phyloP scores from a whole-genome alignment of 495 filamentous ascomycete genomes.

The Podospora pseudocomata region DNA sequence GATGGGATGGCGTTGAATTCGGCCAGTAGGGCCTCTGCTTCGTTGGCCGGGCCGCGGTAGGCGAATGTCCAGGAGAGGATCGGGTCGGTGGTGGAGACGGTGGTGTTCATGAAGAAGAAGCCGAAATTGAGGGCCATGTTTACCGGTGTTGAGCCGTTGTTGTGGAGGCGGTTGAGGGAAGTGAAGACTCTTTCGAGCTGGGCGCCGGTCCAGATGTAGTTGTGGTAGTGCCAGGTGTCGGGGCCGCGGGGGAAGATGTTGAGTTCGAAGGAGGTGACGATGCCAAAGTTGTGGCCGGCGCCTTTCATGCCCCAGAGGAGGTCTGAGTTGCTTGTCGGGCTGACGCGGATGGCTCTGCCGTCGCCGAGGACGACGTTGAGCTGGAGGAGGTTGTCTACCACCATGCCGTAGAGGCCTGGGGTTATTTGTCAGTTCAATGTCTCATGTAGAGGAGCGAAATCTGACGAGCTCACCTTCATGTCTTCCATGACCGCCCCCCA shows the following conservation, averaged over 20 bases:
- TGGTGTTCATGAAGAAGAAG: conserved; percentile 35
- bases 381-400: conserved; percentile 47
- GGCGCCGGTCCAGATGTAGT: conserved; percentile 23
- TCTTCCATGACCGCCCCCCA: conserved; percentile 54
- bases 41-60: conserved; percentile 20
- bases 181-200: conserved; percentile 13
- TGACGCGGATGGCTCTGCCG: conserved; percentile 38
- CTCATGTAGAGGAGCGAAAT: too few relatives aligned
- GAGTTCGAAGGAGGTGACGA: conserved; percentile 34
- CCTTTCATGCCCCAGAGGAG: conserved; percentile 53
- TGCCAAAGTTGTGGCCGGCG: conserved; percentile 54
- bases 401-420: conserved; percentile 45
- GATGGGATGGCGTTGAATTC: conserved; percentile 24
- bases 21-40: conserved; percentile 17
- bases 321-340: conserved; percentile 32
- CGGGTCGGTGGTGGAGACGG: conserved; percentile 7
- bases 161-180: conserved; percentile 7
- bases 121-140: conserved; percentile 42
- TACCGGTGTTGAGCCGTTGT: conserved; percentile 33
- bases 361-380: conserved; percentile 47
- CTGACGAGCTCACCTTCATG: conserved; percentile 26
- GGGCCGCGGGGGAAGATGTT: conserved; percentile 39
- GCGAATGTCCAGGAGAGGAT: conserved; percentile 24
- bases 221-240: conserved; percentile 32
- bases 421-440: too few relatives aligned